Evolutionary conservation across 441 rosid species (phyloP), one percentile per base, ranked within the genome.

Genomic region (Mallotus japonicus): DNA sequence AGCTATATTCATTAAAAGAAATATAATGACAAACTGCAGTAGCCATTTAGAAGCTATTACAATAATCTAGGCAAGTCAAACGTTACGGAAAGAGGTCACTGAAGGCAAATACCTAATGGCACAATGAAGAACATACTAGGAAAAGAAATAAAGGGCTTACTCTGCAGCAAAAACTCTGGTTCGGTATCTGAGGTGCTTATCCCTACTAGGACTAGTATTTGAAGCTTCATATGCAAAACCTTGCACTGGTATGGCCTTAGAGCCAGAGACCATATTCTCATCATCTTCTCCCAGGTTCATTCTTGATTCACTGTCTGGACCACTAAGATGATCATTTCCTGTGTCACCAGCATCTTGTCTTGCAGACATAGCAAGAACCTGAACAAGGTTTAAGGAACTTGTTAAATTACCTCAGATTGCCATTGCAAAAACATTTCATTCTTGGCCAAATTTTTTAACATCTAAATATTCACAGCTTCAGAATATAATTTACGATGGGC

Each of bases 111-210:
- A 37, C 6, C 3, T 37, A 5, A 37, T 37, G 6, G 40, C 40
- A 16, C 10, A 8, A 40, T 20, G 9, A 51, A 11, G n/a, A n/a
- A n/a, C n/a, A n/a, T n/a, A n/a, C n/a, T n/a, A n/a, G n/a, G n/a
- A n/a, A 76, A 37, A 37, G 5, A 67, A 65, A 76, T 54, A 65
- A 79, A 61, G 65, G 67, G 82, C 96, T 78, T 91, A 95, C 99
- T 93, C 98, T 40, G 98, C 99, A 78, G 99, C 99, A 85, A 96
- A 95, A 82, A 88, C 89, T 87, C 97, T 87, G 51, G 99, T 96
- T 73, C 97, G 88, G 75, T 89, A 87, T 92, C 99, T 87, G 76
- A 95, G 97, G 83, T 92, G 90, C 83, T 87, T 91, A 74, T 91
- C 90, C 85, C 90, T 87, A 72, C 82, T 88, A 76, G 65, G 83